Evolutionary conservation across 306 rosid genomes (phyloP).

Genomic region (Corylus heterophylla): DNA sequence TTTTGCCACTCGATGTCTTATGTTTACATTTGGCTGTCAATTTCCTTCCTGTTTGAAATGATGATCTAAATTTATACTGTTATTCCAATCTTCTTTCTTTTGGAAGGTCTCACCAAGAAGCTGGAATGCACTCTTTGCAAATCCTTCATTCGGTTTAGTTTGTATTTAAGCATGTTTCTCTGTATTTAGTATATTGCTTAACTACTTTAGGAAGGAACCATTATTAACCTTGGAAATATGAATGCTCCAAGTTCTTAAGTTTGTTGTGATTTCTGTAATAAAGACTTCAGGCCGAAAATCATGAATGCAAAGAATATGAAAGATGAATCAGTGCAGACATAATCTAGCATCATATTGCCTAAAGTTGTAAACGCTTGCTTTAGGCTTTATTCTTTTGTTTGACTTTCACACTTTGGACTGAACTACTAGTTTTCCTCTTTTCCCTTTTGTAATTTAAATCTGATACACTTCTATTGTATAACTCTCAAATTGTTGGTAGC

Average conservation of each 20-base stretch:
- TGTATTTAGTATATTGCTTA: background rate
- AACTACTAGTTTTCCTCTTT: background rate
- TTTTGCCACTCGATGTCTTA: too few species aligned
- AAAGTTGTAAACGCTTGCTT: background rate
- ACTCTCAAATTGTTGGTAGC: background rate
- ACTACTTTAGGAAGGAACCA: background rate
- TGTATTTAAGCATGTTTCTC: background rate
- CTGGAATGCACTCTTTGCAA: background rate
- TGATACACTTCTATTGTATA: background rate
- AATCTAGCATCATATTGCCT: background rate
- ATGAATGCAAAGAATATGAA: background rate
- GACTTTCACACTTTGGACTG: background rate
- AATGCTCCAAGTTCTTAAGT: background rate
- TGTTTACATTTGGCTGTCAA: background rate
- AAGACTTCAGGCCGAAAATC: background rate
- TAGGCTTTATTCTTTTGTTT: background rate
- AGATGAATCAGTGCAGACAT: background rate
- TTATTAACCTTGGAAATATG: background rate
- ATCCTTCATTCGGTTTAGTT: background rate
- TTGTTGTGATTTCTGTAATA: background rate
- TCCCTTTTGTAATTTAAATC: background rate
- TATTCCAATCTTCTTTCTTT: too few species aligned
- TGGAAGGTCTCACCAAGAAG: background rate
- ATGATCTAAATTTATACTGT: background rate
- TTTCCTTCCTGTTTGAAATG: background rate